phyloP scores from a whole-genome alignment of 345 rosid genomes.

The Salix dunnii region DNA sequence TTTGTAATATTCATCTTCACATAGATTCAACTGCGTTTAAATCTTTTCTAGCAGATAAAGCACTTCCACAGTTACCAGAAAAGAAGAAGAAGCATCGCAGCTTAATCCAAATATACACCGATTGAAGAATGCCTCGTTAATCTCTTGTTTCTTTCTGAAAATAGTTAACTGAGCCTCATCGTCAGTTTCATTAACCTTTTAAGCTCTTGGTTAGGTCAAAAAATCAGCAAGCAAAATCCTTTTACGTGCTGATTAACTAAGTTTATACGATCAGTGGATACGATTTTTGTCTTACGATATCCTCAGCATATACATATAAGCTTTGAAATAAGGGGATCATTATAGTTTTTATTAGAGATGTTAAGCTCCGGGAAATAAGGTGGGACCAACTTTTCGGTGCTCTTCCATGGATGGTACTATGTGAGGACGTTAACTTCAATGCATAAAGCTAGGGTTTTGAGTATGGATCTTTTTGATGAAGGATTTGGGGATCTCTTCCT shows the following conservation, averaged over 20 bases:
- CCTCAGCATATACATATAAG: neutral
- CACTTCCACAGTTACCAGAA: neutral
- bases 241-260: neutral
- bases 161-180: neutral
- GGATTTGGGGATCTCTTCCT: constrained; percentile 48
- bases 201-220: neutral
- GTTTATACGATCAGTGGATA: too few relatives aligned
- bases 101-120: too few relatives aligned
- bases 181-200: neutral
- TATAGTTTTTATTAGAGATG: too few relatives aligned
- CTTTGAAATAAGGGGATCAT: neutral
- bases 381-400: constrained; percentile 27
- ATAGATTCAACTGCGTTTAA: neutral
- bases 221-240: neutral
- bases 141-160: neutral
- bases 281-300: neutral
- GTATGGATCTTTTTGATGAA: constrained; percentile 33
- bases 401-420: constrained; percentile 16
- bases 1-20: neutral
- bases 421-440: constrained; percentile 40
- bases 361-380: neutral
- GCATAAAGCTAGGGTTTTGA: constrained; percentile 37
- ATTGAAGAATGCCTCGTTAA: too few relatives aligned
- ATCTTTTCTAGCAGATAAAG: neutral
- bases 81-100: too few relatives aligned